Conservation (phyloP, 345 rosid species). For the Passiflora organensis region DNA sequence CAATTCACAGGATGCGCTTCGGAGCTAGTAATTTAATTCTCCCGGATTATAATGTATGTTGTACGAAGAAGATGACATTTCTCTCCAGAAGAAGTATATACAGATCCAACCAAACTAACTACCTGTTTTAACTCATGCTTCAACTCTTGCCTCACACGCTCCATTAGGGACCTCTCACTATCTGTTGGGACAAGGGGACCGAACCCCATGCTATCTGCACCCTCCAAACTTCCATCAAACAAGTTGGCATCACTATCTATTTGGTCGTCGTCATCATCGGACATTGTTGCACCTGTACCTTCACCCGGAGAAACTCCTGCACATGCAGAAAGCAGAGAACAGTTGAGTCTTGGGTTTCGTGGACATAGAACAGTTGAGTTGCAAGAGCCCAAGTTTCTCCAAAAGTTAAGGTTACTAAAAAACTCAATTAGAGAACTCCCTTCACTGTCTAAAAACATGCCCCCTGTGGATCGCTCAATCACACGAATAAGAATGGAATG, state of each 20-base stretch:
- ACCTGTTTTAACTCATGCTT: constrained; percentile 97
- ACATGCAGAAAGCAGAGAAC: constrained; percentile 5
- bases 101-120: too few species aligned
- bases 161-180: constrained; percentile 93
- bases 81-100: too few species aligned
- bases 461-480: too few species aligned
- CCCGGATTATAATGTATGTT: too few species aligned
- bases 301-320: constrained; percentile 96
- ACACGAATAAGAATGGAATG: too few species aligned
- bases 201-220: constrained; percentile 65
- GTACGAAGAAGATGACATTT: too few species aligned
- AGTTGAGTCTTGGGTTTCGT: constrained; percentile 3
- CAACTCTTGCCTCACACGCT: constrained; percentile 90
- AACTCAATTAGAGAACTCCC: too few species aligned
- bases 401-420: not conserved
- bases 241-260: constrained; percentile 77
- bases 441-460: too few species aligned
- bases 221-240: constrained; percentile 77
- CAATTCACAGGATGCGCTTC: too few species aligned
- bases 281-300: constrained; percentile 97
- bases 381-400: too few species aligned
- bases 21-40: too few species aligned
- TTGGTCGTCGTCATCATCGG: constrained; percentile 94
- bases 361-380: too few species aligned
- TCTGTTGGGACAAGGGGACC: constrained; percentile 97